A percentile compares a stretch with the other conserved stretches of the same genome.
Evolutionary conservation across 2,329 filamentous ascomycete genomes (phyloP).

Genomic region (Hypoxylon rubiginosum): DNA sequence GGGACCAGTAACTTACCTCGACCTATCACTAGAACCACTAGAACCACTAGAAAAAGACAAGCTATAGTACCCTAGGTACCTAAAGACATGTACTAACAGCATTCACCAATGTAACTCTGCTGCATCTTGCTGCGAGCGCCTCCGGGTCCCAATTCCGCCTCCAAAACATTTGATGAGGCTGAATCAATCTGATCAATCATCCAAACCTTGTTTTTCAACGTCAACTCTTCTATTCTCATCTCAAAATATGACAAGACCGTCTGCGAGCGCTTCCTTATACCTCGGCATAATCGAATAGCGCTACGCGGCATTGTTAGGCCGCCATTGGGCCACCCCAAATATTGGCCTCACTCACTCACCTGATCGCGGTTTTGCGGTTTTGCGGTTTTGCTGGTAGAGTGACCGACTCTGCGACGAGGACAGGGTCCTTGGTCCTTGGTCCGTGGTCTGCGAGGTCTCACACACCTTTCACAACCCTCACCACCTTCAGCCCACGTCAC

Average conservation of each 20-base stretch:
- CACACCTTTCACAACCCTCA: too few species aligned
- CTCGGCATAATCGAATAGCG: constrained; percentile 30
- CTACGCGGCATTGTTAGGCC: constrained; percentile 36
- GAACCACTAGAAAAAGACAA: neutral
- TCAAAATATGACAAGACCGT: constrained; percentile 32
- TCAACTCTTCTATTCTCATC: constrained; percentile 42
- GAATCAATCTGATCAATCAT: constrained; percentile 44
- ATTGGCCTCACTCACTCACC: constrained; percentile 28
- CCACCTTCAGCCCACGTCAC: constrained; percentile 1
- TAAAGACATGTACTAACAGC: constrained; percentile 17
- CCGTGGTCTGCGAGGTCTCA: constrained; percentile 9
- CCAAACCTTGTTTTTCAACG: constrained; percentile 43
- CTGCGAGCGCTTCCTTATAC: constrained; percentile 15
- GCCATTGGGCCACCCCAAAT: constrained; percentile 33
- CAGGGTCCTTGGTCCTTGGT: constrained; percentile 15
- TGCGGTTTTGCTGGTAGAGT: too few species aligned
- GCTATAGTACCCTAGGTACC: too few species aligned
- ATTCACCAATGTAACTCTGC: constrained; percentile 36
- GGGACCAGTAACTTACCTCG: too few species aligned
- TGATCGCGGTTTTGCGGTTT: too few species aligned
- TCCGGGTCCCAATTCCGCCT: constrained; percentile 40
- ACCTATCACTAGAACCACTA: too few species aligned
- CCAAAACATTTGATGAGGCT: constrained; percentile 48
- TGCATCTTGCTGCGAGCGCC: constrained; percentile 34
- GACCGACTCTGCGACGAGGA: constrained; percentile 18